phyloP scores from a whole-genome alignment of 140 eudicot species.

The Flaveria floridana region DNA sequence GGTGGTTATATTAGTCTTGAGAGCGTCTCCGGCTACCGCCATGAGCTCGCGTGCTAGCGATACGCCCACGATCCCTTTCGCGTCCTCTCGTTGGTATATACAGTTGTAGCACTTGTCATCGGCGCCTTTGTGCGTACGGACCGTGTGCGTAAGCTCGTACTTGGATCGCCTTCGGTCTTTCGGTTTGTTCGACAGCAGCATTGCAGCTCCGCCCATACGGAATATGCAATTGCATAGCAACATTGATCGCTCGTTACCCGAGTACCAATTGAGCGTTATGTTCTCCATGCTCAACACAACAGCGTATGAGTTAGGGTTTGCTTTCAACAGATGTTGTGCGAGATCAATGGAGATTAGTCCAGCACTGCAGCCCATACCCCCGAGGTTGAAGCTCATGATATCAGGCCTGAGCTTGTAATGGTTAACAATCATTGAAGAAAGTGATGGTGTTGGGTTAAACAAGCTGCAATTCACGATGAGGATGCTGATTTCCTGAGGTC shows the following conservation, averaged over 20 bases:
- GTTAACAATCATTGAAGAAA: conserved; percentile 87
- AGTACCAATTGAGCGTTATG: conserved; percentile 84
- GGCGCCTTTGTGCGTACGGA: conserved; percentile 83
- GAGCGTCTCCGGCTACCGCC: conserved; percentile 94
- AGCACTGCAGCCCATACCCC: conserved; percentile 95
- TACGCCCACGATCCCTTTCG: conserved; percentile 67
- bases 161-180: conserved; percentile 60
- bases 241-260: conserved; percentile 90
- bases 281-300: conserved; percentile 82
- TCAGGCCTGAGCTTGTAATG: conserved; percentile 74
- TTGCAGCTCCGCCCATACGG: conserved; percentile 96
- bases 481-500: conserved; percentile 62
- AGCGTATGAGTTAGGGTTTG: conserved; percentile 70
- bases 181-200: conserved; percentile 65
- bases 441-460: conserved; percentile 87
- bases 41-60: conserved; percentile 80
- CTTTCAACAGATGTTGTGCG: conserved; percentile 59
- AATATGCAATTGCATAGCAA: conserved; percentile 84
- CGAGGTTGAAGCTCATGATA: conserved; percentile 70
- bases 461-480: conserved; percentile 81
- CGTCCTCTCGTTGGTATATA: conserved; percentile 79
- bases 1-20: conserved; percentile 80
- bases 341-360: conserved; percentile 79
- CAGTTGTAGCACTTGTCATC: conserved; percentile 81
- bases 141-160: conserved; percentile 78